Evolutionary conservation across 345 rosid species (phyloP).

Genomic region (Pistacia vera): DNA sequence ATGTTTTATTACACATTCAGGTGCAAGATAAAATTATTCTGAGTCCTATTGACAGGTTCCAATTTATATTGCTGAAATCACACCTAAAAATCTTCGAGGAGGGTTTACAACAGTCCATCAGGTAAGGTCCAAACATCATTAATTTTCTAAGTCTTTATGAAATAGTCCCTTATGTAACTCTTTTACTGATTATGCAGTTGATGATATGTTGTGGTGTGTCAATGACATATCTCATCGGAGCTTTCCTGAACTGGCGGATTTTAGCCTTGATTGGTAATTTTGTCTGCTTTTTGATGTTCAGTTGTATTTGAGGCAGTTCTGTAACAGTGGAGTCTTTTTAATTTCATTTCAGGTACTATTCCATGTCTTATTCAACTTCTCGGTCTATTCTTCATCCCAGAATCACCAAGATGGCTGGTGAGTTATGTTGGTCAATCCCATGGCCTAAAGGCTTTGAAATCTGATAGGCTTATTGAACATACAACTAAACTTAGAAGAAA

Average conservation of each 20-base stretch:
- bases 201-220: conserved; percentile 77
- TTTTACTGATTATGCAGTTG: conserved; percentile 44
- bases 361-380: conserved; percentile 42
- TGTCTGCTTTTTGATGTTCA: neutral
- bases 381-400: conserved; percentile 48
- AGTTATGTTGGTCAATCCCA: conserved; percentile 6
- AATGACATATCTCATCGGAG: conserved; percentile 64
- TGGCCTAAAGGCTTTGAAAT: neutral
- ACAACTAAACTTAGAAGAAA: neutral
- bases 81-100: conserved; percentile 77
- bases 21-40: conserved; percentile 3
- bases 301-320: neutral
- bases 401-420: conserved; percentile 75
- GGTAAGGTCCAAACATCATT: conserved; percentile 33
- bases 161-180: neutral
- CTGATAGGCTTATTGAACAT: neutral
- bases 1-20: conserved; percentile 4
- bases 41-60: conserved; percentile 51
- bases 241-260: conserved; percentile 62
- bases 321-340: conserved; percentile 7
- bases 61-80: conserved; percentile 80
- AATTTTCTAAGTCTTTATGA: neutral
- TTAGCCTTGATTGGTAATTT: conserved; percentile 68
- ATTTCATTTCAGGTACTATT: conserved; percentile 32
- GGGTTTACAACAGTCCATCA: conserved; percentile 69